A percentile compares a stretch with the other conserved stretches of the same genome.
These are phyloP conservation scores for Sarocladium strictum DNA, from an alignment of 2,329 filamentous ascomycete species.

Conservation along the genomic window DNA sequence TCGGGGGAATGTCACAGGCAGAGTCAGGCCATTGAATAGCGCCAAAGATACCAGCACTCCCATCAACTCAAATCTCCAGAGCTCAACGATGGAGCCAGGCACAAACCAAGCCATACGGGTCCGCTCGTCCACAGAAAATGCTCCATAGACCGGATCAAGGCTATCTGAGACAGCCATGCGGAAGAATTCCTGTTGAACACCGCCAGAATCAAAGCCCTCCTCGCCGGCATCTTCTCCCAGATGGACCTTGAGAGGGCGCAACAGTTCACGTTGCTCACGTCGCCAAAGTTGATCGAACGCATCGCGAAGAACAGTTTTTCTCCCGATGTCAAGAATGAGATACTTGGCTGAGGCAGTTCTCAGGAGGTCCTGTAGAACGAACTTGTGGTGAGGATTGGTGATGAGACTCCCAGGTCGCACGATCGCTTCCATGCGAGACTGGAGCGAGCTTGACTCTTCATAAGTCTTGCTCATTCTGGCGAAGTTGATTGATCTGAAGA, in stretches of 20 bases:
- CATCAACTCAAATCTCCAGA: constrained; percentile 86
- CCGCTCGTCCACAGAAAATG: constrained; percentile 71
- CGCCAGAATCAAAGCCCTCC: constrained; percentile 86
- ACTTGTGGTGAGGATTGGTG: constrained; percentile 51
- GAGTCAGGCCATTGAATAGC: constrained; percentile 85
- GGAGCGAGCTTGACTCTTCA: constrained; percentile 59
- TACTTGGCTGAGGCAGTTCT: constrained; percentile 64
- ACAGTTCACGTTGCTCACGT: constrained; percentile 71
- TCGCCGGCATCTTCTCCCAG: constrained; percentile 79
- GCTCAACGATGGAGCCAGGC: constrained; percentile 71
- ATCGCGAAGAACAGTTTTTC: constrained; percentile 63
- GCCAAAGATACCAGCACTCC: constrained; percentile 85
- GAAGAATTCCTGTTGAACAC: constrained; percentile 96
- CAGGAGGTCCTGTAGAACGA: constrained; percentile 56
- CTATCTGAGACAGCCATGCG: constrained; percentile 74
- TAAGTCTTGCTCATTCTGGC: constrained; percentile 76
- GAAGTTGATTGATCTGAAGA: constrained; percentile 86
- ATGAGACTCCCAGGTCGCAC: constrained; percentile 49
- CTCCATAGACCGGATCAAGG: constrained; percentile 69
- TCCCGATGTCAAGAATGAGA: constrained; percentile 62
- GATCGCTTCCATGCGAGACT: constrained; percentile 50
- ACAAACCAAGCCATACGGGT: constrained; percentile 86
- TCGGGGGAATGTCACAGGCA: constrained; percentile 83
- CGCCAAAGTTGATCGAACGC: constrained; percentile 87
- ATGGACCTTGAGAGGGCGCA: constrained; percentile 82